Conservation (phyloP, 2,329 filamentous ascomycete genomes). For the Helminthosporium solani region DNA sequence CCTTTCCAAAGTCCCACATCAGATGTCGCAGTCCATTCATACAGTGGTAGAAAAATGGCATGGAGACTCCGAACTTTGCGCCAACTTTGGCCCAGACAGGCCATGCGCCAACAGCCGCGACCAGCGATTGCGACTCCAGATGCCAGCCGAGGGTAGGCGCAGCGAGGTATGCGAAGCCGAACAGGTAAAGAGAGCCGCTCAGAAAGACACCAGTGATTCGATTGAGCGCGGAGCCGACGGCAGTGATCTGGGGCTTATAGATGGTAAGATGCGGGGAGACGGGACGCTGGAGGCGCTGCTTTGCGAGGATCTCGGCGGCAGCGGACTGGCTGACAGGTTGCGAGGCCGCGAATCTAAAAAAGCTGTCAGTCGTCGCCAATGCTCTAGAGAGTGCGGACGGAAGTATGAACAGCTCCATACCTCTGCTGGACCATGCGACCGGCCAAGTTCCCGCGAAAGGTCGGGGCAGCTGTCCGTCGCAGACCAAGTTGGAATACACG, state of each 20-base stretch:
- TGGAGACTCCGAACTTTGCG: conserved; percentile 60
- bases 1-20: conserved; percentile 65
- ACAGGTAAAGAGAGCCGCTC: conserved; percentile 75
- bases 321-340: conserved; percentile 58
- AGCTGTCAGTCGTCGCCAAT: conserved; percentile 12
- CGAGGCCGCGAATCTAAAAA: conserved; percentile 54
- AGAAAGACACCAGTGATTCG: conserved; percentile 79
- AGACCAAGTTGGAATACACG: conserved; percentile 49
- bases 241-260: conserved; percentile 86
- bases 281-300: conserved; percentile 79
- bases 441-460: conserved; percentile 42
- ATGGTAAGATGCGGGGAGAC: conserved; percentile 81
- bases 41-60: conserved; percentile 68
- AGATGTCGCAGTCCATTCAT: conserved; percentile 73
- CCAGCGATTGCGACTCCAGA: conserved; percentile 63
- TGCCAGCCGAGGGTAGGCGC: conserved; percentile 74
- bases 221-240: conserved; percentile 73
- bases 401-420: conserved; percentile 35
- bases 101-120: conserved; percentile 63
- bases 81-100: conserved; percentile 59
- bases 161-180: conserved; percentile 76
- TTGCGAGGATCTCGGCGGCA: conserved; percentile 67
- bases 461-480: conserved; percentile 45
- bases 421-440: conserved; percentile 50
- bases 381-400: background rate